Base-by-base conservation (phyloP, 2,329 filamentous ascomycete genomes). In the Talaromyces sp. region DNA sequence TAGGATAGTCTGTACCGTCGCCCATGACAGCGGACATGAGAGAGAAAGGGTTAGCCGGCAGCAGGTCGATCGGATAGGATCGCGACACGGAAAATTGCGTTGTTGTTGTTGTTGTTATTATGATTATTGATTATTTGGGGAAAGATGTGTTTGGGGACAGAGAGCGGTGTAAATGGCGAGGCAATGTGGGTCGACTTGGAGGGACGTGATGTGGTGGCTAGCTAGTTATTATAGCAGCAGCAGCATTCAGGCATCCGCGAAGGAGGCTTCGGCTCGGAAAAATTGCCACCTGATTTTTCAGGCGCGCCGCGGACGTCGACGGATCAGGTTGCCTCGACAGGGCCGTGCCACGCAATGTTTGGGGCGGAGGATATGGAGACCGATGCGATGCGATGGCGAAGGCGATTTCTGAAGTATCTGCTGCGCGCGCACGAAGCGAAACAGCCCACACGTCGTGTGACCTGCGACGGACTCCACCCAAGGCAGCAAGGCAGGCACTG, bases 1-100 rank as follows among this genome's bases (percentile, higher is more conserved):
- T 76, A 65, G 74, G 74, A 68, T 77, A 77, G 68, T 75, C 73
- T 71, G 72, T 72, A 56, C 72, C 73, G 70, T 74, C 73, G 65
- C 72, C 72, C 74, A 76, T 76, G 70, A 72, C 70, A 62, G 57
- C 57, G 19, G 60, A 57, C 52, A 62, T 62, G 51, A 59, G 56
- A 50, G 29, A 56, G 41, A 54, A 27, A 32, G 21, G 21, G 24
- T 13, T 56, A 10, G 51, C 17, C 56, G 41, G 49, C 41, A 49
- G 32, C 43, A 52, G 26, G 35, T 8, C 27, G 24, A 31, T 17
- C 13, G 58, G 19, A 31, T 50, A 10, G 17, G 31, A 29, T 49
- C 51, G 29, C 56, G 32, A 58, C 26, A n/a, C 10, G 17, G 29
- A 31, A 24, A 53, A 21, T 13, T 24, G 49, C 49, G 49, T 27